A percentile compares a stretch with the other conserved stretches of the same genome.
These are phyloP conservation scores for Debaryomyces psychrophilus DNA, from an alignment of 1,139 yeast species.

Conservation along the genomic window DNA sequence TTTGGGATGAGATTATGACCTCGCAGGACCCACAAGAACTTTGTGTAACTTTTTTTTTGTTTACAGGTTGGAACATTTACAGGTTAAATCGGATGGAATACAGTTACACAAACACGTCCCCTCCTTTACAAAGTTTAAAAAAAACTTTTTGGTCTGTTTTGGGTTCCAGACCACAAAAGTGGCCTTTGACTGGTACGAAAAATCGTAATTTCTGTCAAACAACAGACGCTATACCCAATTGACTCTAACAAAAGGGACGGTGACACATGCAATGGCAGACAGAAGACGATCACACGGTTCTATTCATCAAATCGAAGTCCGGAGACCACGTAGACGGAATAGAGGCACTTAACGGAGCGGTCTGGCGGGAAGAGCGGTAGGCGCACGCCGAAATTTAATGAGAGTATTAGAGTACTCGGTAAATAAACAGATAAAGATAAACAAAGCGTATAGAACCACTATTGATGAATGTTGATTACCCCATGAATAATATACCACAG, in stretches of 20 bases:
- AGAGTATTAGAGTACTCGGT: background rate
- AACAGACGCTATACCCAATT: background rate
- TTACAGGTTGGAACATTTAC: background rate
- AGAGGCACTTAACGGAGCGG: too few species aligned
- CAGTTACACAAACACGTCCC: background rate
- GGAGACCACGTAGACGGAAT: too few species aligned
- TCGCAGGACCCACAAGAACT: slow-evolving; percentile 1
- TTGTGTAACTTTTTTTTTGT: background rate
- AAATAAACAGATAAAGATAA: slow-evolving; percentile 9
- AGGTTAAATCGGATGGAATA: background rate
- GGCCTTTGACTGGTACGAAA: background rate
- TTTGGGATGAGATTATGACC: slow-evolving; percentile 4
- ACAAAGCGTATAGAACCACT: slow-evolving; percentile 1
- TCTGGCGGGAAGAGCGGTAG: background rate
- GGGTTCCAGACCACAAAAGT: slow-evolving; percentile 1
- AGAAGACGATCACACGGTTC: background rate
- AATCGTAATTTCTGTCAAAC: too few species aligned
- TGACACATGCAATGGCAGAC: background rate
- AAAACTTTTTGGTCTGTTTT: background rate
- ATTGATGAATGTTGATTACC: slow-evolving; percentile 11
- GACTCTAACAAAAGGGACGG: background rate
- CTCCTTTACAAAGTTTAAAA: background rate
- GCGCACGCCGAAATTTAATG: background rate
- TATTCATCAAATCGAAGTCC: too few species aligned
- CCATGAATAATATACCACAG: slow-evolving; percentile 19